Evolutionary conservation across 73 alveolate species (phyloP), one percentile per base, ranked within the genome.

Genomic region (Paramecium bursaria): DNA sequence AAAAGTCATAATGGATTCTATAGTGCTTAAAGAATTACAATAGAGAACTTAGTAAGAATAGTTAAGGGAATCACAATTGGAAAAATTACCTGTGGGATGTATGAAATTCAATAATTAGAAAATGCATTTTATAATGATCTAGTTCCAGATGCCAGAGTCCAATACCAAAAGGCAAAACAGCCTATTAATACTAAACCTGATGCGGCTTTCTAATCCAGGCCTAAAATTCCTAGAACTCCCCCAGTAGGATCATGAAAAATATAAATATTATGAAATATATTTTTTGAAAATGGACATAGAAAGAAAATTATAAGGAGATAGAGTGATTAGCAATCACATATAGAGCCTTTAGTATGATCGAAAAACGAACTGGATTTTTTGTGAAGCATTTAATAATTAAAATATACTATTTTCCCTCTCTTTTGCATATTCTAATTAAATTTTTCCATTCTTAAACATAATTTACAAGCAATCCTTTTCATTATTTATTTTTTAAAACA

Each of bases 201-300:
- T 0, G 10, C 49, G 13, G 82, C 82, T 39, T 67, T 67, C 23
- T 23, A 9, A 35, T 42, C 82, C 2, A 31, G 82, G 44, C 82
- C 82, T 17, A 67, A 67, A 67, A 67, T 67, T 21, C 82, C 82
- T 9, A 67, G 82, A 67, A 67, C 82, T n/a, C 82, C 82, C 3
- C 82, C 82, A 26, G 27, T 67, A 11, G 23, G 35, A 35, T 67
- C n/a, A n/a, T n/a, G n/a, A n/a, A n/a, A n/a, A n/a, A n/a, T n/a
- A n/a, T n/a, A n/a, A n/a, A n/a, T n/a, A n/a, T n/a, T n/a, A n/a
- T n/a, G n/a, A n/a, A n/a, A n/a, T n/a, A n/a, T n/a, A n/a, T n/a
- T n/a, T n/a, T n/a, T n/a, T n/a, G n/a, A n/a, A n/a, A n/a, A n/a
- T n/a, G n/a, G n/a, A n/a, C n/a, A n/a, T n/a, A n/a, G n/a, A n/a